phyloP scores from a whole-genome alignment of 129 eudicot species.

The Smallanthus sonchifolius region DNA sequence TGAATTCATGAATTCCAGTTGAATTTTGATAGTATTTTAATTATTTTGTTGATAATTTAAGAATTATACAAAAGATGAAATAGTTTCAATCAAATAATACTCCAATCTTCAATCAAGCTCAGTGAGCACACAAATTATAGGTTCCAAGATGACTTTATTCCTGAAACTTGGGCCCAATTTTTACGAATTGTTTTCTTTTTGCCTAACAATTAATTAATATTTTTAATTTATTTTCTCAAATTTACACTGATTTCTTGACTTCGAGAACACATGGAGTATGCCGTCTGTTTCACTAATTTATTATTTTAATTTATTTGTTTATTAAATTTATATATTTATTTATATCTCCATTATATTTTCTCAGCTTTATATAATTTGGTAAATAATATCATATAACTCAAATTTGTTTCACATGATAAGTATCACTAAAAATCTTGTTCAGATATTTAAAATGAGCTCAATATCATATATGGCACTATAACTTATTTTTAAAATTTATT shows the following conservation, averaged over 20 bases:
- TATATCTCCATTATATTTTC: neutral
- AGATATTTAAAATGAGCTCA: too few relatives aligned
- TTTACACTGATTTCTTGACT: conserved; percentile 30
- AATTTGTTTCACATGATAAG: neutral
- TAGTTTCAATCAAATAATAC: conserved; percentile 10
- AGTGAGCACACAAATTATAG: conserved; percentile 34
- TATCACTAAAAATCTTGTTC: neutral
- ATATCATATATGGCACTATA: neutral
- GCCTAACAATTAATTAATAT: neutral
- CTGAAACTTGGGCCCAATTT: conserved; percentile 38
- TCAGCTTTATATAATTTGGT: neutral
- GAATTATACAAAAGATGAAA: neutral
- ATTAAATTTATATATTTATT: neutral
- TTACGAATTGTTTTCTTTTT: conserved; percentile 27
- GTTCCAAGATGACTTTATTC: conserved; percentile 37
- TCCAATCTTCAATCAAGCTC: conserved; percentile 24
- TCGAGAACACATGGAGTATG: neutral
- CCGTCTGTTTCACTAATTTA: conserved; percentile 6
- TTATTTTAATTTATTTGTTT: neutral
- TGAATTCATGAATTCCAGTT: neutral
- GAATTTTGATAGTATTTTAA: conserved; percentile 3
- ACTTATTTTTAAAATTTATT: neutral
- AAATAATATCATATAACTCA: neutral
- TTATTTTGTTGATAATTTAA: conserved; percentile 17
- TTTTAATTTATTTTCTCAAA: conserved; percentile 20